Percentiles rank a stretch among this genome's conserved stretches.
Conservation (phyloP, 345 rosid species). For the Geranium rotundifolium region DNA sequence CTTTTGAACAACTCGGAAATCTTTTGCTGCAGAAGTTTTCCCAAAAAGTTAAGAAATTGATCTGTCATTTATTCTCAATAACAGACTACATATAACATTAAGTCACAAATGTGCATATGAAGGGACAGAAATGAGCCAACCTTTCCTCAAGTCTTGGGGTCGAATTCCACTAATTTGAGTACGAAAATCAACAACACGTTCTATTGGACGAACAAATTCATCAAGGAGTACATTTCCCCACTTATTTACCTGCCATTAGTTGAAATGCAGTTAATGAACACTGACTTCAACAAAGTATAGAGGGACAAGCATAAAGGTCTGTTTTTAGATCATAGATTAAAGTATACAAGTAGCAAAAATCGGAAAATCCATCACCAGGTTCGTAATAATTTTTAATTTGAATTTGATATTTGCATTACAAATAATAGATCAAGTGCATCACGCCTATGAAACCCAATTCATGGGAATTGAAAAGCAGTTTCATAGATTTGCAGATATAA, state of each 20-base stretch:
- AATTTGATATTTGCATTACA: no score
- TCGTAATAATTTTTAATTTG: no score
- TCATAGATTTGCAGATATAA: no score
- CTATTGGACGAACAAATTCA: constrained; percentile 92
- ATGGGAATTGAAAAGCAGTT: no score
- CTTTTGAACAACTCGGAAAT: constrained; percentile 59
- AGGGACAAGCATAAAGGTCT: background rate
- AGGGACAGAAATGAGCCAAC: constrained; percentile 24
- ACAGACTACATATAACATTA: background rate
- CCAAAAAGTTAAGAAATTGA: background rate
- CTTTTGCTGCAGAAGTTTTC: constrained; percentile 48
- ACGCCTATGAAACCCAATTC: no score
- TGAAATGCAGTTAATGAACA: constrained; percentile 10
- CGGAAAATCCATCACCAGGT: no score
- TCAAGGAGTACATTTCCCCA: constrained; percentile 88
- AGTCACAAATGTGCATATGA: background rate
- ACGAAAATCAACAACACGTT: constrained; percentile 79
- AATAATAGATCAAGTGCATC: no score
- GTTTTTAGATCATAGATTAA: no score
- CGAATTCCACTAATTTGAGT: constrained; percentile 88
- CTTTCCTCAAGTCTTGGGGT: constrained; percentile 68
- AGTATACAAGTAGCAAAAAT: no score
- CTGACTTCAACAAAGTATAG: constrained; percentile 5
- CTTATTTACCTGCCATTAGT: constrained; percentile 61
- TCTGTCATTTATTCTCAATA: background rate